phyloP scores from a whole-genome alignment of 2,329 filamentous ascomycete species.

The Pseudomassariella vexata region DNA sequence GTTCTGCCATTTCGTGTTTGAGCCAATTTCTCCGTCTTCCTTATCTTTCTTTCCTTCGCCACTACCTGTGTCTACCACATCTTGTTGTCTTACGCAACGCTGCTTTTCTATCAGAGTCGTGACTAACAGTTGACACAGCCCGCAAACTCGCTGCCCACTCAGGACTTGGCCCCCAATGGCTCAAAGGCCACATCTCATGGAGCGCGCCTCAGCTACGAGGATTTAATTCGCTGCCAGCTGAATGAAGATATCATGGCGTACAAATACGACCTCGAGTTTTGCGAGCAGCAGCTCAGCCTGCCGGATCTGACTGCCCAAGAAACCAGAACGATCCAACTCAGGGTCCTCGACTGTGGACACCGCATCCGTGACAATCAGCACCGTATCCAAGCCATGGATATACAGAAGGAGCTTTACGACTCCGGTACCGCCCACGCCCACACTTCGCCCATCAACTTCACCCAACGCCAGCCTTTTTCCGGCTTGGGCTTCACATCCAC shows the following conservation, averaged over 20 bases:
- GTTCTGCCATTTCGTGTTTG: too few relatives aligned
- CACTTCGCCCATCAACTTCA: slow-evolving; percentile 1
- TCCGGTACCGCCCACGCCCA: slow-evolving; percentile 8
- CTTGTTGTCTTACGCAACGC: slow-evolving; percentile 1
- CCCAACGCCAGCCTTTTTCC: too few relatives aligned
- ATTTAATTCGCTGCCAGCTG: slow-evolving; percentile 30
- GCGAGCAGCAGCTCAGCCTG: slow-evolving; percentile 25
- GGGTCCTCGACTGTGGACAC: slow-evolving; percentile 35
- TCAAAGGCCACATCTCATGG: neutral
- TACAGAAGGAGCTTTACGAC: slow-evolving; percentile 15
- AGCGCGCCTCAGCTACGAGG: neutral
- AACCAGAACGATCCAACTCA: slow-evolving; percentile 33
- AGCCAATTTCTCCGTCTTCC: too few relatives aligned
- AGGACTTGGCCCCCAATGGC: neutral
- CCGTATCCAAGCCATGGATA: slow-evolving; percentile 31
- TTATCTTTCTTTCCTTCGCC: too few relatives aligned
- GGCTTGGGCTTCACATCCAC: too few relatives aligned
- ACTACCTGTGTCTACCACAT: neutral
- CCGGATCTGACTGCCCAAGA: slow-evolving; percentile 33
- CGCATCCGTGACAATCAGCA: slow-evolving; percentile 37
- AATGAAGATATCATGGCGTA: slow-evolving; percentile 37
- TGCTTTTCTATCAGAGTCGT: too few relatives aligned
- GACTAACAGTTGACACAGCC: too few relatives aligned
- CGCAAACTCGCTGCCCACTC: too few relatives aligned
- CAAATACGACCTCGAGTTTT: slow-evolving; percentile 36